Base-by-base conservation (phyloP, 1,139 yeast genomes). In the Geotrichum histeridarum region DNA sequence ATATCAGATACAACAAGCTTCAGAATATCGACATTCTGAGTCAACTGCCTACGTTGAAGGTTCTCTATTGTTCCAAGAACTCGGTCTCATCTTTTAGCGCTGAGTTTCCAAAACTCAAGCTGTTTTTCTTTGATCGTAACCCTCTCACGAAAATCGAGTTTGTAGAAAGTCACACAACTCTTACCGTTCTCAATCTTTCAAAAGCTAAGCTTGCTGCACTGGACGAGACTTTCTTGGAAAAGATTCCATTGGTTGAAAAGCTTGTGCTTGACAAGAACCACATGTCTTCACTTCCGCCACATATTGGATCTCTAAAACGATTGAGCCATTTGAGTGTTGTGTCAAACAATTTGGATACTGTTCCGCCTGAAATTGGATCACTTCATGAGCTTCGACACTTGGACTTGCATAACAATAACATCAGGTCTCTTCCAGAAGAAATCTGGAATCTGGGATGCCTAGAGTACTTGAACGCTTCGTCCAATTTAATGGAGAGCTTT, bases 361-460 rank as follows among this genome's bases (percentile, higher is more conserved):
- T 94, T n/a, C 97, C 99, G 0, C 67, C 75, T 1, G 79, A 81
- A 15, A 78, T 93, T 43, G 84, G 89, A 1, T 67, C 76, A n/a
- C 75, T 93, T 56, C 70, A 74, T 2, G 78, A 80, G 32, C 75
- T 93, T 58, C 84, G 80, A 62, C 76, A 78, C 54, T 74, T 93
- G 60, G 97, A 93, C 68, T 71, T 90, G 50, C 98, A 93, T 69
- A 80, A 88, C 50, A 93, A 93, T 69, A 91, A 90, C 65, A 75
- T 93, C 61, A 84, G 87, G 62, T 65, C 73, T 7, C 71, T 93
- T 41, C 91, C 94, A 0, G 78, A 77, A 38, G 82, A 80, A 30
- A 78, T 88, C 48, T 88, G 89, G 88, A 74, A 77, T 56, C 73
- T 86, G 67, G 77, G 75, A 36, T 75, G 80, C 0, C 75, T 86